phyloP scores from a whole-genome alignment of 768 basidiomycete genomes.

The Psilocybe azurescens region DNA sequence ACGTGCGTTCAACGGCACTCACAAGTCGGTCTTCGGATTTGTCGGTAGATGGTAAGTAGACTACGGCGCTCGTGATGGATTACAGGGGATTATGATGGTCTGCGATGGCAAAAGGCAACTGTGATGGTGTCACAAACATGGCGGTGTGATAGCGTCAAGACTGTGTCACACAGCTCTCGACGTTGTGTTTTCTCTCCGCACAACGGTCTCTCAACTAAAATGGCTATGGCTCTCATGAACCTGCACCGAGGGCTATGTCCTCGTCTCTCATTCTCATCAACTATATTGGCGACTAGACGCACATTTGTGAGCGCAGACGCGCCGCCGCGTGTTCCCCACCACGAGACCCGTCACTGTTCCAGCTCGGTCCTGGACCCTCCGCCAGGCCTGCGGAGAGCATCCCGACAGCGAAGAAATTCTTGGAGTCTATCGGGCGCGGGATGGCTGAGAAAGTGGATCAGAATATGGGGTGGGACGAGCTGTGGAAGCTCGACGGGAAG shows the following conservation, averaged over 20 bases:
- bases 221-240: conserved; percentile 18
- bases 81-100: no score
- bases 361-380: conserved; percentile 12
- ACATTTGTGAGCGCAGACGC: conserved; percentile 27
- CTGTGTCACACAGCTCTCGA: background rate
- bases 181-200: background rate
- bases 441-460: conserved; percentile 66
- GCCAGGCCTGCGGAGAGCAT: conserved; percentile 22
- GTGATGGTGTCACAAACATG: background rate
- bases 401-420: conserved; percentile 62
- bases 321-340: conserved; percentile 27
- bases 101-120: no score
- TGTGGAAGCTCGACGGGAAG: conserved; percentile 66
- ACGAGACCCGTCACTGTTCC: conserved; percentile 20
- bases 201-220: conserved; percentile 2
- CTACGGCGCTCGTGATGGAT: no score
- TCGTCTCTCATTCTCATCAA: conserved; percentile 24
- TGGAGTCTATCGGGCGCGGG: conserved; percentile 76
- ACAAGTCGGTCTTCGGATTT: no score
- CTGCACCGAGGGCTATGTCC: conserved; percentile 21
- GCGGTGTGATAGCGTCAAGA: background rate
- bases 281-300: conserved; percentile 34
- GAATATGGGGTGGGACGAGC: conserved; percentile 67
- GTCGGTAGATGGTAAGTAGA: no score
- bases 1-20: no score